Evolutionary conservation across 2,329 filamentous ascomycete species (phyloP), one percentile per base, ranked within the genome.

Genomic region (Alternaria solani): DNA sequence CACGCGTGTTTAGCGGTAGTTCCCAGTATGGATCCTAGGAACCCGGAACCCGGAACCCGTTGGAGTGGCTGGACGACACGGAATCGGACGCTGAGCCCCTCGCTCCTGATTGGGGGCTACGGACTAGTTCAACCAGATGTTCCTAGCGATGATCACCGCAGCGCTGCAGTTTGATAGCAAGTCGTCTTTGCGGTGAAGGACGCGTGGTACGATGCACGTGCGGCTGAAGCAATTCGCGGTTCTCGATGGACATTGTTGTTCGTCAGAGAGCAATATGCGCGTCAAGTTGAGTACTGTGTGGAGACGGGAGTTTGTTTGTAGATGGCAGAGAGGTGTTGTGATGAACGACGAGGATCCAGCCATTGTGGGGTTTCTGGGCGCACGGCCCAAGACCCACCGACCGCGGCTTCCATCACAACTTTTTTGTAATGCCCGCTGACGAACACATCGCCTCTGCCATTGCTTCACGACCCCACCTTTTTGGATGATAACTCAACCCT

Each of bases 321-420:
- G 30, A 38, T 36, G 32, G 34, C 32, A 38, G 46, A 20, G 20
- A n/a, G 25, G 16, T 26, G 34, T 23, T 36, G 25, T 38, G 23
- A 23, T 28, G 49, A 12, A 38, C 8, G 49, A 51, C 34, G 43
- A 48, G 42, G 30, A 48, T 20, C 20, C 39, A 39, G 51, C 38
- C 43, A 46, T 48, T 51, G 53, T 28, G 41, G 41, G 53, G 39
- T 32, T 12, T 18, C 39, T 23, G 20, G 9, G 34, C 14, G 56
- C 51, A 49, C 63, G 56, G 61, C 56, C 61, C 58, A 54, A 60
- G 41, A 47, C 59, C 57, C 43, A 55, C 49, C 46, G 51, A 38
- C 53, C 44, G 49, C 54, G 47, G 51, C 32, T 55, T 47, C 51
- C 56, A 51, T 65, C 42, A 41, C 63, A 67, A 65, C 63, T 67